Conservation (phyloP, 148 eudicot genomes). For the Rhododendron simsii region DNA sequence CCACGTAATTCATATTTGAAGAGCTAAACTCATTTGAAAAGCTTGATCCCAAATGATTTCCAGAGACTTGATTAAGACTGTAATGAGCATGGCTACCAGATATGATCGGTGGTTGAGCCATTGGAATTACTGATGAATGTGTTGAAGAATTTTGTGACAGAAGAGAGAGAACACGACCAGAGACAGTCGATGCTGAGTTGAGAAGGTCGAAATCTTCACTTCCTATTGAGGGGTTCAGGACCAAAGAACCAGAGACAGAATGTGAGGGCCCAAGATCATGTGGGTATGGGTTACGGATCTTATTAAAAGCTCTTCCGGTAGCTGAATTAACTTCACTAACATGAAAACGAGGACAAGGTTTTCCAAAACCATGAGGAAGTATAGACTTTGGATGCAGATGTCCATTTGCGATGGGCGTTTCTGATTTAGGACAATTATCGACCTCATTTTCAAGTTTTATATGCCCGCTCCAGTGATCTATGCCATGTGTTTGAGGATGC, state of each 20-base stretch:
- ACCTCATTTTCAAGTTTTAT: conserved; percentile 38
- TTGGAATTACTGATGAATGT: conserved; percentile 30
- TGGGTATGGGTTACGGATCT: conserved; percentile 14
- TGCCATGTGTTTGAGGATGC: conserved; percentile 21
- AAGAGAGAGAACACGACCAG: conserved; percentile 90
- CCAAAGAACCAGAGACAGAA: conserved; percentile 20
- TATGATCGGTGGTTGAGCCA: conserved; percentile 15
- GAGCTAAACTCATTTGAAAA: conserved; percentile 19
- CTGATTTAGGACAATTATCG: conserved; percentile 21
- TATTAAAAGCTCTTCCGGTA: conserved; percentile 15
- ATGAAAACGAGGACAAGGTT: conserved; percentile 15
- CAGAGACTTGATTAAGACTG: conserved; percentile 3
- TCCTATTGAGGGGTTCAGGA: conserved; percentile 22
- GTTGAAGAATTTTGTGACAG: conserved; percentile 56
- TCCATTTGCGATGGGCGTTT: conserved; percentile 23
- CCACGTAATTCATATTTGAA: conserved; percentile 13
- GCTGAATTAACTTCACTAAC: conserved; percentile 13
- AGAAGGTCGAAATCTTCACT: conserved; percentile 25
- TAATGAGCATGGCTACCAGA: conserved; percentile 17
- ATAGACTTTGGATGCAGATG: conserved; percentile 27
- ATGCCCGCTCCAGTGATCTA: conserved; percentile 27
- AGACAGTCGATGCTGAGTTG: conserved; percentile 33
- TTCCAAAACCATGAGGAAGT: conserved; percentile 15
- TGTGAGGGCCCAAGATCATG: conserved; percentile 5
- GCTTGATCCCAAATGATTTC: conserved; percentile 22